Evolutionary conservation across 2,329 filamentous ascomycete species (phyloP), one percentile per base, ranked within the genome.

Genomic region (Talaromyces sp.): DNA sequence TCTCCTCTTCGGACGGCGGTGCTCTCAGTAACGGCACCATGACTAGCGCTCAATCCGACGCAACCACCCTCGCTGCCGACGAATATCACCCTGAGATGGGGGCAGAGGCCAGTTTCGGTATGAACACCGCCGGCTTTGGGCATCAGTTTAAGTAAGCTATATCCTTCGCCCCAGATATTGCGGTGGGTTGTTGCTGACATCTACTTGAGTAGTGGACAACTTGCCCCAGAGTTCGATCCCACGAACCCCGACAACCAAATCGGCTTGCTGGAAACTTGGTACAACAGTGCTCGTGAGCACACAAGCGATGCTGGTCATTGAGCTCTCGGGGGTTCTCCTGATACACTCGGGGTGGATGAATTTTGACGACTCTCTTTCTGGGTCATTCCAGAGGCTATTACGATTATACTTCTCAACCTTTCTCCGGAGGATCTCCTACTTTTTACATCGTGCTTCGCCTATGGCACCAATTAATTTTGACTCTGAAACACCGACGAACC

Each of bases 91-190:
- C 27, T 4, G 5, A 15, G 17, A 25, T n/a, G 3, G 19, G 9
- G 3, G 15, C 5, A 33, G 13, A 22, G 22, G 49, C 25, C n/a
- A 31, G 41, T 3, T 43, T 49, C 4, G 9, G 19, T 22, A 15
- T 57, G 39, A 41, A 61, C 19, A 37, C 19, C 2, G 17, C 22
- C 2, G 63, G 39, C 3, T 15, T 61, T 7, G 58, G 63, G 2
- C 49, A 57, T 1, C 41, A 65, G 33, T 65, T 65, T 31, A 33
- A 58, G 63, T 65, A 49, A 57, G 58, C 33, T 22, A 37, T 15
- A 15, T 56, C n/a, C 52, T 22, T 35, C n/a, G n/a, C 17, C 33
- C 39, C 52, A 37, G 6, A 17, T 37, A 3, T 39, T 25, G n/a
- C 27, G 27, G 27, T 35, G 33, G 22, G 31, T 9, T 13, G 22